Base-by-base conservation (phyloP, 257 asterid species). In the Gentiana macrophylla region DNA sequence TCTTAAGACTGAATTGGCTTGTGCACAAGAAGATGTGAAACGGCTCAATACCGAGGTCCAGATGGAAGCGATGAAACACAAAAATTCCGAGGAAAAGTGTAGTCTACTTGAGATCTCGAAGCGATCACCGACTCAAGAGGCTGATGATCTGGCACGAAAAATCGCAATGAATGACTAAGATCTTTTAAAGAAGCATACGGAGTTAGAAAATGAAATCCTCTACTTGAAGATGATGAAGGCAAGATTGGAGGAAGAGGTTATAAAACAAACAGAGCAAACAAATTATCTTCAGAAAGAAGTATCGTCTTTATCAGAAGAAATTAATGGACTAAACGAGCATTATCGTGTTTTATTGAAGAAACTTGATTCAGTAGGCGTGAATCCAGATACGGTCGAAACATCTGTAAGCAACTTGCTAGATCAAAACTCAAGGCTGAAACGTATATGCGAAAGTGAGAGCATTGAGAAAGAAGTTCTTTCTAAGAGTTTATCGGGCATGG, bases 151-250 rank as follows among this genome's bases (percentile, higher is more conserved):
- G 69, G 81, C 64, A 0, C 77, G 76, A 70, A 77, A 72, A 76
- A 92, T 92, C 12, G 70, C 84, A 32, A 12, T 63, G 74, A 92
- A 88, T 76, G 97, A 88, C 70, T 72, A 61, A 59, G 95, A 92
- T 57, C 94, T 92, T 50, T 74, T 66, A 2, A 60, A 60, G 66
- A 92, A 83, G 81, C 81, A 85, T 59, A 72, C 56, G 57, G 95
- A 92, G 67, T 72, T 92, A 75, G 94, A 88, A 70, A 79, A 62
- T 46, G 95, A 92, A 54, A 72, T 85, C 34, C 51, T 59, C 58
- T 68, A 77, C 71, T 75, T 92, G 75, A 81, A 78, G 71, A 79
- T 72, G 76, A 79, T 88, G 55, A 80, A 79, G 74, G 82, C 68
- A 62, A 88, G 78, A 45, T 94, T 92, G 36, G 94, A 85, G 71